Evolutionary conservation across 345 rosid species (phyloP).

Genomic region (Corymbia maculata): DNA sequence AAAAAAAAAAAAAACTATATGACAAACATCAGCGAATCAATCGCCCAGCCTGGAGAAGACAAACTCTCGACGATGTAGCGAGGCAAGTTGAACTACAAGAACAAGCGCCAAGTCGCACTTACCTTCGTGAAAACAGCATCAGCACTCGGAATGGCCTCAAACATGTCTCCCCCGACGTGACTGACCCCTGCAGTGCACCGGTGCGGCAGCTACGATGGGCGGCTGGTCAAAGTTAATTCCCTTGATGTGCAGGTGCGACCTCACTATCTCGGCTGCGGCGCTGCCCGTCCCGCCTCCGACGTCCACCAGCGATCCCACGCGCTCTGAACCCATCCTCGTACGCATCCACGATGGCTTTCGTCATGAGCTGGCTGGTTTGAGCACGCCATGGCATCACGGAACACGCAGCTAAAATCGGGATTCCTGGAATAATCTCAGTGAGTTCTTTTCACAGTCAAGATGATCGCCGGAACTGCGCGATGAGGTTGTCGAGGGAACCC

Average conservation of each 20-base stretch:
- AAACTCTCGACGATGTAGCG: background rate
- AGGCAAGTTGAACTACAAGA: background rate
- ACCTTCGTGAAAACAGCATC: conserved; percentile 10
- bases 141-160: conserved; percentile 6
- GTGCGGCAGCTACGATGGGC: conserved; percentile 2
- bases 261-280: background rate
- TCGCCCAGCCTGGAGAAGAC: background rate
- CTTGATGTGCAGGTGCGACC: background rate
- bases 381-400: conserved; percentile 4
- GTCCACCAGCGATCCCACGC: background rate
- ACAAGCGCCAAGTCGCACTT: background rate
- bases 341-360: background rate
- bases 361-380: background rate
- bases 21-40: background rate
- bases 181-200: background rate
- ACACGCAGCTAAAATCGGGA: background rate
- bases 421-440: background rate
- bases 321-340: conserved; percentile 1
- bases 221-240: conserved; percentile 17
- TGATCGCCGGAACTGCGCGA: too few species aligned
- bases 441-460: too few species aligned
- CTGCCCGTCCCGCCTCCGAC: conserved; percentile 14
- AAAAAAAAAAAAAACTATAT: too few species aligned
- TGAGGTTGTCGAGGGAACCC: too few species aligned
- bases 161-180: conserved; percentile 15